phyloP scores from a whole-genome alignment of 352 stramenopile genomes.

The Phytophthora pini region DNA sequence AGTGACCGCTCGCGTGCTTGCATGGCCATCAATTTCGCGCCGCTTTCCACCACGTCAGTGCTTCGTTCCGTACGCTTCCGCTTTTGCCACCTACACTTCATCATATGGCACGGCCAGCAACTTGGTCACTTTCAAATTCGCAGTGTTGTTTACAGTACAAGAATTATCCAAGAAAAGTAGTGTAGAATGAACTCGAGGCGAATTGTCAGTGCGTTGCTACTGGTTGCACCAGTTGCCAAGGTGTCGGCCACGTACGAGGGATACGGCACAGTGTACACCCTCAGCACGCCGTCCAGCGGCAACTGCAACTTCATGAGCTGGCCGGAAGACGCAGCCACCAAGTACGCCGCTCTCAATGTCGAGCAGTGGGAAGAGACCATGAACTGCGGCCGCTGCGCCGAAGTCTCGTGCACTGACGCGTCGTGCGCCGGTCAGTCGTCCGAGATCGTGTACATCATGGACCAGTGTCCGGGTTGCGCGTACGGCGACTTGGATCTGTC shows the following conservation, averaged over 20 bases:
- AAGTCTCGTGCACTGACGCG: conserved; percentile 60
- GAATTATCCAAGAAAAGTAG: not conserved
- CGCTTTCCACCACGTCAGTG: conserved; percentile 27
- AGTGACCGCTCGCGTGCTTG: conserved; percentile 14
- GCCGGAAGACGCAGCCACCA: conserved; percentile 31
- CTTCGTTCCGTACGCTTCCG: conserved; percentile 10
- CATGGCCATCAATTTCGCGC: conserved; percentile 17
- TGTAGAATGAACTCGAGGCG: conserved; percentile 14
- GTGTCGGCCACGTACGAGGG: conserved; percentile 8
- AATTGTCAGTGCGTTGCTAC: conserved; percentile 19
- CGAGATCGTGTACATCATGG: conserved; percentile 72
- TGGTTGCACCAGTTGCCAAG: not conserved
- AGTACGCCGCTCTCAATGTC: conserved; percentile 53
- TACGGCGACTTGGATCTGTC: conserved; percentile 67
- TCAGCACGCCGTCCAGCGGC: conserved; percentile 34
- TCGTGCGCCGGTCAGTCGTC: conserved; percentile 44
- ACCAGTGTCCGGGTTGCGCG: conserved; percentile 65
- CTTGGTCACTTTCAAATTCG: conserved; percentile 25
- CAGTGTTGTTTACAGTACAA: conserved; percentile 7
- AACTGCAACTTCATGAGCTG: conserved; percentile 61
- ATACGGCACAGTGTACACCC: conserved; percentile 38
- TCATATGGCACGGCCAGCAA: conserved; percentile 1
- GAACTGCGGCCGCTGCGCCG: conserved; percentile 56
- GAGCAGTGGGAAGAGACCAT: conserved; percentile 47
- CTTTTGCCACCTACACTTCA: conserved; percentile 27